phyloP scores from a whole-genome alignment of 1,139 yeast genomes.

The Pneumocystis wakefieldiae region DNA sequence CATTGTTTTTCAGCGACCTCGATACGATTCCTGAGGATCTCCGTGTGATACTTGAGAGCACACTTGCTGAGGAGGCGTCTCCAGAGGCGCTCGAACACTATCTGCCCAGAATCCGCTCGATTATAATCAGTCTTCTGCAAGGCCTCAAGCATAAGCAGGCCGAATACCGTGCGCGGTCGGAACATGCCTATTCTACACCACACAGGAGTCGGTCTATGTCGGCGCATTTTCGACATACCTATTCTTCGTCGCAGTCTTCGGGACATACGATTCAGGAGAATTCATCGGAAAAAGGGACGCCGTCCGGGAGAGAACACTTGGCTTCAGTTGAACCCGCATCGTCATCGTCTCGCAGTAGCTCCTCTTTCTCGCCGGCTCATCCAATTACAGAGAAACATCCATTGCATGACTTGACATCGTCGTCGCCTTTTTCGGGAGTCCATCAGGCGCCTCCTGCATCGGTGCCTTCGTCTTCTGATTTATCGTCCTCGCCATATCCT shows the following conservation, averaged over 20 bases:
- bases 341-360: neutral
- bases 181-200: neutral
- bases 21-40: constrained; percentile 66
- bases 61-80: constrained; percentile 73
- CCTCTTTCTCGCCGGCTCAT: neutral
- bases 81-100: constrained; percentile 69
- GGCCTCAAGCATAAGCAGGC: constrained; percentile 69
- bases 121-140: constrained; percentile 66
- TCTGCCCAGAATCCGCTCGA: constrained; percentile 72
- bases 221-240: neutral
- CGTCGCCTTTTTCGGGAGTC: neutral
- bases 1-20: constrained; percentile 31
- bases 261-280: constrained; percentile 3
- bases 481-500: neutral
- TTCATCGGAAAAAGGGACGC: neutral
- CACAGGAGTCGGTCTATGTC: constrained; percentile 1
- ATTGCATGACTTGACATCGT: neutral
- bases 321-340: neutral
- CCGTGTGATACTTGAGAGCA: constrained; percentile 67
- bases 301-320: neutral
- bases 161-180: constrained; percentile 20
- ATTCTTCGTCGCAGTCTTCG: neutral
- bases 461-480: neutral
- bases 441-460: neutral
- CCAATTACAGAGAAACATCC: neutral